These are phyloP conservation scores for Daldinia concentrica DNA, from an alignment of 495 filamentous ascomycete genomes.

Conservation along the genomic window DNA sequence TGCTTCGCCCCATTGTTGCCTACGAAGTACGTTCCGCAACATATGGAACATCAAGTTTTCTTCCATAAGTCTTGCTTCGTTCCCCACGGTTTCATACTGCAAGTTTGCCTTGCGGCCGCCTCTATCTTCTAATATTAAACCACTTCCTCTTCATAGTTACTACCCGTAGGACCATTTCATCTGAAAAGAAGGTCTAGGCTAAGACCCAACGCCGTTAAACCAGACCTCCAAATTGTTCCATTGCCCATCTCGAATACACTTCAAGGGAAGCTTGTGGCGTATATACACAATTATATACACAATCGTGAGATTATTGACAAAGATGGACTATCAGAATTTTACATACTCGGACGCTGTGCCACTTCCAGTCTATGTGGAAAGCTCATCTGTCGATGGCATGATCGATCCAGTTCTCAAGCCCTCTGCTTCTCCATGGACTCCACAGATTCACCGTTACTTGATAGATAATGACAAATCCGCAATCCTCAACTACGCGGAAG, in stretches of 20 bases:
- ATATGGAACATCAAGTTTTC: slow-evolving; percentile 27
- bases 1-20: slow-evolving; percentile 40
- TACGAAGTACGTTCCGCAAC: slow-evolving; percentile 24
- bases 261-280: background rate
- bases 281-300: slow-evolving; percentile 2
- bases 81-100: slow-evolving; percentile 13
- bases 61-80: slow-evolving; percentile 28
- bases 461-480: slow-evolving; percentile 41
- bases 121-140: slow-evolving; percentile 20
- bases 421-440: slow-evolving; percentile 21
- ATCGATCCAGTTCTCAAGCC: slow-evolving; percentile 35
- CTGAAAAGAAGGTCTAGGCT: slow-evolving; percentile 21
- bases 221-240: slow-evolving; percentile 4
- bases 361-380: slow-evolving; percentile 21
- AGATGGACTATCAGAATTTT: slow-evolving; percentile 34
- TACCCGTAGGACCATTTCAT: slow-evolving; percentile 13
- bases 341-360: slow-evolving; percentile 24
- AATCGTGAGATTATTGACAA: background rate
- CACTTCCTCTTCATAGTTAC: slow-evolving; percentile 19
- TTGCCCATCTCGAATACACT: background rate
- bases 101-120: slow-evolving; percentile 19
- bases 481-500: slow-evolving; percentile 39
- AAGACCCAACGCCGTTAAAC: slow-evolving; percentile 13
- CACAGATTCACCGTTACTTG: slow-evolving; percentile 44
- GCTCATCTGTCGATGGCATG: slow-evolving; percentile 22